A percentile compares a stretch with the other conserved stretches of the same genome.
phyloP scores from a whole-genome alignment of 2,329 filamentous ascomycete species.

The Pseudogymnoascus pannorum region DNA sequence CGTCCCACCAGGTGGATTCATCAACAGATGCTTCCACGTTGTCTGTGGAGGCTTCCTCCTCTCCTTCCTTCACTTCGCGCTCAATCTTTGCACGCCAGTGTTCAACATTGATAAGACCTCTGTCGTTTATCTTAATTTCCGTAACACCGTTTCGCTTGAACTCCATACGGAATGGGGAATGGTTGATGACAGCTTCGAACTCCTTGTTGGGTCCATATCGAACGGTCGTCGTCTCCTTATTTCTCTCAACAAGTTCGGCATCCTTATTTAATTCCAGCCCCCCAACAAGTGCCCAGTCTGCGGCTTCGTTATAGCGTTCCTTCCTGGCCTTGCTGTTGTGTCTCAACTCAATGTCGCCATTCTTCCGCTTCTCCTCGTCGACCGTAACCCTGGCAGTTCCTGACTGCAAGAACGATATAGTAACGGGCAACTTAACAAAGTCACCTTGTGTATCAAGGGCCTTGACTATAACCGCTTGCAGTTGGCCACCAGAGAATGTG shows the following conservation, averaged over 20 bases:
- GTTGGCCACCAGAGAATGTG: conserved; percentile 68
- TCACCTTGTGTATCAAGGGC: conserved; percentile 58
- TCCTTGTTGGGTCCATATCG: conserved; percentile 69
- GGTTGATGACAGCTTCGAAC: conserved; percentile 77
- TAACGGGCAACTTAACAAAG: conserved; percentile 72
- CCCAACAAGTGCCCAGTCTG: conserved; percentile 79
- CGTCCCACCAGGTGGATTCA: conserved; percentile 96
- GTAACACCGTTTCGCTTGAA: conserved; percentile 77
- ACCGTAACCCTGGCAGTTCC: conserved; percentile 81
- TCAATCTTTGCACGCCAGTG: conserved; percentile 91
- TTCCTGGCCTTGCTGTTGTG: conserved; percentile 80
- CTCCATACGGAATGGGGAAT: conserved; percentile 75
- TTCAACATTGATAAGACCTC: conserved; percentile 86
- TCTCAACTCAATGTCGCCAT: conserved; percentile 80
- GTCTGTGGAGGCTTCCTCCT: conserved; percentile 37
- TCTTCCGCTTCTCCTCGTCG: conserved; percentile 84
- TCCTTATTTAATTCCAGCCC: conserved; percentile 65
- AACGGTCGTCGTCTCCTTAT: conserved; percentile 63
- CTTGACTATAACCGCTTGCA: conserved; percentile 78
- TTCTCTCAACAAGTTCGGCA: conserved; percentile 60
- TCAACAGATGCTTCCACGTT: conserved; percentile 46
- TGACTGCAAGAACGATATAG: conserved; percentile 81
- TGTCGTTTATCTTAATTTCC: conserved; percentile 82
- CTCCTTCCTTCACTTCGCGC: conserved; percentile 33
- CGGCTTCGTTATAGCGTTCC: conserved; percentile 89